Evolutionary conservation across 2,329 filamentous ascomycete species (phyloP), one percentile per base, ranked within the genome.

Genomic region (Corinectria fuckeliana): DNA sequence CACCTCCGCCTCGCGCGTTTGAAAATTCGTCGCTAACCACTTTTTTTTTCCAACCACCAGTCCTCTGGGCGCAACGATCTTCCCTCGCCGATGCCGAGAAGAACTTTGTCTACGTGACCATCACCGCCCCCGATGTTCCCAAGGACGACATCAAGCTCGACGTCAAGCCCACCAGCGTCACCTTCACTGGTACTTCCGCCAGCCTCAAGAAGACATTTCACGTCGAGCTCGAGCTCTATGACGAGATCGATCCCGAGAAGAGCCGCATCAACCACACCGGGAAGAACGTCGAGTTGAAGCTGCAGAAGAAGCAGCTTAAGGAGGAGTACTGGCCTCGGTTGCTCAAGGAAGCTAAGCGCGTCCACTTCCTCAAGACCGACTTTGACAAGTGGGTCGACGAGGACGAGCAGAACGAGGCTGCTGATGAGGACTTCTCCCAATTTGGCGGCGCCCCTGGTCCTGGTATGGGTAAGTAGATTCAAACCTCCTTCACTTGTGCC

Each of bases 311-410:
- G 89, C 93, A 96, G 75, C 85, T 95, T 67, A 91, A 93, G 80
- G 88, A 92, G 74, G 92, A 95, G 80, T 98, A 90, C 87, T 99
- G 95, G 95, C 93, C 93, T 64, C 88, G 95, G 66, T 85, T 99
- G 73, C 85, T 97, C 76, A 97, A 97, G 88, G 91, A 94, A 61
- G 78, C 82, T 69, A 90, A 92, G 85, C 97, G 92, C 84, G 81
- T 91, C 55, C 95, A 98, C 82, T 99, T 93, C 87, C 81, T 99
- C 74, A 97, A 97, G 89, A 98, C 95, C 66, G 91, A 99, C 82
- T 99, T 99, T 72, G 93, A 97, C 83, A 97, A 97, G 90, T 97
- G 93, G 93, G 91, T 97, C 72, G 93, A 97, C 70, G 92, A 97
- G 87, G 93, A 99, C 75, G 95, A 99, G 86, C 95, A 99, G 83